Base-by-base conservation (phyloP, 2,329 filamentous ascomycete genomes). In the Lizonia empirigonia region DNA sequence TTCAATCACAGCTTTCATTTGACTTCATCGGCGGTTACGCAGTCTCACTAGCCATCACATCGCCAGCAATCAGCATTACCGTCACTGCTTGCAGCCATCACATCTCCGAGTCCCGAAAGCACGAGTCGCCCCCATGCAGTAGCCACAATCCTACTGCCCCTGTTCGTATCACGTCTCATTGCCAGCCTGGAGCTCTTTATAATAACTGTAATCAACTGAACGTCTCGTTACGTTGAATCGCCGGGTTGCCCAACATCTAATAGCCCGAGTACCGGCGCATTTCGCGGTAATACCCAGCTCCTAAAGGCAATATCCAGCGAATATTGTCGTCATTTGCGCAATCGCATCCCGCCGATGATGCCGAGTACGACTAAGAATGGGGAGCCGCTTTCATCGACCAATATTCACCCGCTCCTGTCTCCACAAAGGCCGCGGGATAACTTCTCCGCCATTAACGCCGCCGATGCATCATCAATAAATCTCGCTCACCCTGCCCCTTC, bases 401-500 rank as follows among this genome's bases (percentile, higher is more conserved):
- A 64, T 55, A 60, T 71, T 44, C 69, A 70, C 44, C 65, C 69
- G 54, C 60, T 70, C 26, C 52, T 68, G 52, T 72, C 69, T 59
- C 69, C 70, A 64, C 68, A 63, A 34, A 54, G 53, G 51, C 34
- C 61, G 42, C 51, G 57, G 44, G 54, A 53, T 46, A 61, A 56
- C 59, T 68, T 62, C 68, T 64, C 66, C 65, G 66, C 56, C 42
- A 56, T 67, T 70, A 68, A 72, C 60, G 55, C 70, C 61, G 67
- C 55, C 50, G 52, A 61, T 51, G 55, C 55, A 51, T 53, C 62
- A 51, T 60, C 49, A 32, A 47, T 65, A 63, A 64, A 60, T 59
- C 61, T 55, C 42, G 53, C 58, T 47, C 59, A 46, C 49, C 57
- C 66, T 59, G 60, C 63, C 48, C 53, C 52, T 27, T 68, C 61